These are phyloP conservation scores for Silene conica DNA, from an alignment of 148 eudicot species.

Conservation along the genomic window DNA sequence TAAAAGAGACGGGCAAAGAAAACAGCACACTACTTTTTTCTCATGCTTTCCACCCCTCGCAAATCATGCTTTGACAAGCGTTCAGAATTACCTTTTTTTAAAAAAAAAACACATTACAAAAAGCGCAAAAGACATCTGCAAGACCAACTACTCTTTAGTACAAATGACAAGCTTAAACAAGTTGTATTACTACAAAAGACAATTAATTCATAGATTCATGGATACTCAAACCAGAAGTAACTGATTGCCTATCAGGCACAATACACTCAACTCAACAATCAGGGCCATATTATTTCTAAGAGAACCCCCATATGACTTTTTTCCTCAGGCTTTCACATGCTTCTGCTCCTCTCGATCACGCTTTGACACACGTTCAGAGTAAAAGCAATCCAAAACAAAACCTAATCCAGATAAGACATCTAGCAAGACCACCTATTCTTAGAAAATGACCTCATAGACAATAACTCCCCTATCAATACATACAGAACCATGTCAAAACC, in stretches of 20 bases:
- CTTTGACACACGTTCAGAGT: background rate
- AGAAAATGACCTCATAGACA: constrained; percentile 1
- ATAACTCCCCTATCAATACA: constrained; percentile 1
- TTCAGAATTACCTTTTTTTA: no score
- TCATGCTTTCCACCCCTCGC: no score
- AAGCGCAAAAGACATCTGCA: no score
- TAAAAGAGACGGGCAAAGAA: no score
- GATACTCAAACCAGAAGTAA: background rate
- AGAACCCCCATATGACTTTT: background rate
- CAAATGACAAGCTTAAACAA: background rate
- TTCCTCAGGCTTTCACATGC: background rate
- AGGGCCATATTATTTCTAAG: no score
- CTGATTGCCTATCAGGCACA: background rate
- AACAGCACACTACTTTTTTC: no score
- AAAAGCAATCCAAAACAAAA: background rate
- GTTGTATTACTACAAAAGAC: no score
- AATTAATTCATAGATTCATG: no score
- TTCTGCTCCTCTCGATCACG: background rate
- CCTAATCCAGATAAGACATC: background rate
- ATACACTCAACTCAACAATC: no score
- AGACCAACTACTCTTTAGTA: background rate
- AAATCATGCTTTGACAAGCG: no score
- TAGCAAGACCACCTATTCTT: constrained; percentile 1
- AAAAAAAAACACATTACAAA: no score
- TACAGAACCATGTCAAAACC: constrained; percentile 1